Evolutionary conservation across 192 early-diverging fungal genomes (phyloP), one percentile per base, ranked within the genome.

Genomic region (Coemansia sp.): DNA sequence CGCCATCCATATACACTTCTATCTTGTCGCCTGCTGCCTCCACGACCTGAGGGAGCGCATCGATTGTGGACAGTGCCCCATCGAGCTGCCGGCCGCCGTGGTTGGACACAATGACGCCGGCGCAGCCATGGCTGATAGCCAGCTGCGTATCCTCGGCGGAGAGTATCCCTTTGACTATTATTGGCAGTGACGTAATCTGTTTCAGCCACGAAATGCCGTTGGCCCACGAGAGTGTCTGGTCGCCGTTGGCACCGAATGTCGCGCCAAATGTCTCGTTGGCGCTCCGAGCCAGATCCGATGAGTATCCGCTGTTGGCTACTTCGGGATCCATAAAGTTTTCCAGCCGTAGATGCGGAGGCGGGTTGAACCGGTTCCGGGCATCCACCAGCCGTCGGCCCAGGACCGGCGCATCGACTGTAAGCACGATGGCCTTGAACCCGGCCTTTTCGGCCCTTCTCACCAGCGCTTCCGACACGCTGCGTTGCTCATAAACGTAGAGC

Each of bases 61-160:
- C 96, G 55, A 97, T 88, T 3, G 85, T 86, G 5, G 86, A 81
- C 52, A 86, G 70, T 13, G 81, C 68, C 6, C 87, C 88, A 52
- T 98, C 97, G 44, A 99, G 70, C 71, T 99, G 97, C 5, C 97
- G 80, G 15, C 97, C 97, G 46, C 96, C 97, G 63, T 99, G 97
- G 68, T 99, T 99, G 38, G 89, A 92, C 13, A 99, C 78, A 16
- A 97, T 86, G 40, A 98, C 85, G 41, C 90, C 97, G 15, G 82
- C 82, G 48, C 87, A 83, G 7, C 94, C 94, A 52, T 82, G 53
- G 41, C 86, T 44, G 30, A 87, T 88, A 3, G 97, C 95, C 46
- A 91, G 57, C 7, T 87, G 80, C 26, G 97, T 94, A 77, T 99
- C 97, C 35, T 92, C 93, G 19, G 82, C 90, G 8, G 85, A 88